These are phyloP conservation scores for Kwoniella shivajii DNA, from an alignment of 1,284 basidiomycete species.

Conservation along the genomic window DNA sequence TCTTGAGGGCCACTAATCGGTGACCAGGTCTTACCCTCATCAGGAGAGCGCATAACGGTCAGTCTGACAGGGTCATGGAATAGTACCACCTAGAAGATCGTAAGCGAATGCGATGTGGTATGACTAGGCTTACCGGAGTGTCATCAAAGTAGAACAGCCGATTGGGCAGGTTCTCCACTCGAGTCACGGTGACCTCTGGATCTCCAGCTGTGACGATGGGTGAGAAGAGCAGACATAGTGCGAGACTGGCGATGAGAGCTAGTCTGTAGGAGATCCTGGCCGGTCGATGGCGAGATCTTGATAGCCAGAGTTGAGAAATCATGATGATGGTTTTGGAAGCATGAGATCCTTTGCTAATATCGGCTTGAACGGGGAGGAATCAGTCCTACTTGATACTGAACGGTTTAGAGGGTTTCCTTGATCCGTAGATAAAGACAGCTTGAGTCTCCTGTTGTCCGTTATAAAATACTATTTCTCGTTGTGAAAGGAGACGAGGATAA, in stretches of 20 bases:
- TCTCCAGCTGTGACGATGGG: constrained; percentile 30
- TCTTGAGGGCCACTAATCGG: constrained; percentile 66
- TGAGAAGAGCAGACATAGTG: constrained; percentile 14
- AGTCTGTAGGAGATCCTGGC: not conserved
- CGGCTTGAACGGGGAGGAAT: too few relatives aligned
- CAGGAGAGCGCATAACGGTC: constrained; percentile 74
- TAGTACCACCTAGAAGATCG: constrained; percentile 65
- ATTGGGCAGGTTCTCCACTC: constrained; percentile 71
- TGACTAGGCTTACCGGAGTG: constrained; percentile 64
- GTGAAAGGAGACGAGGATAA: too few relatives aligned
- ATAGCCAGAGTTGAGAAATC: too few relatives aligned
- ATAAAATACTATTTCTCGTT: too few relatives aligned
- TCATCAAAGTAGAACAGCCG: constrained; percentile 91
- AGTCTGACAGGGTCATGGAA: constrained; percentile 76
- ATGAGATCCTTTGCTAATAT: too few relatives aligned
- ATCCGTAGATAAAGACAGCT: too few relatives aligned
- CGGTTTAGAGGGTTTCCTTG: too few relatives aligned
- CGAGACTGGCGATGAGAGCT: constrained; percentile 4
- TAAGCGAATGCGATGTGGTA: not conserved
- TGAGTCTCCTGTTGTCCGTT: too few relatives aligned
- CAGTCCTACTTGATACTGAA: too few relatives aligned
- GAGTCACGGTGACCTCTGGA: constrained; percentile 54
- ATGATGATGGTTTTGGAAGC: not conserved
- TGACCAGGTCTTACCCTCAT: constrained; percentile 86
- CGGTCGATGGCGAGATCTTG: not conserved